Percentiles rank a stretch among this genome's conserved stretches.
Conservation (phyloP, 441 rosid genomes). For the Corymbia citriodora region DNA sequence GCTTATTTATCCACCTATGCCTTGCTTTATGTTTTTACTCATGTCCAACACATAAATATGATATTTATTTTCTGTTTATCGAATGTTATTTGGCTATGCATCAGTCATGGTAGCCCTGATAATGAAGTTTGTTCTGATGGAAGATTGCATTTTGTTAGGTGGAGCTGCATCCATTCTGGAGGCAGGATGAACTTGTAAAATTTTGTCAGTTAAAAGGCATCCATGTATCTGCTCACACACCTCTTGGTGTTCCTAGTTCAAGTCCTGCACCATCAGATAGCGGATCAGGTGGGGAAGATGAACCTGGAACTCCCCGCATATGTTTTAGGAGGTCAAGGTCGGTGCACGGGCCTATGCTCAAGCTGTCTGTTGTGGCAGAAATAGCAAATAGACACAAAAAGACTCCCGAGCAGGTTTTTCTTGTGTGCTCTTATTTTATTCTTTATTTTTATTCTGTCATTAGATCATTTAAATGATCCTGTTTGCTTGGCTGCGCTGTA, state of each 20-base stretch:
- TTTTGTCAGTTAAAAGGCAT: slow-evolving; percentile 49
- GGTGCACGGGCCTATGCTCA: slow-evolving; percentile 61
- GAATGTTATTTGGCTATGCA: background rate
- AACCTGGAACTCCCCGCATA: slow-evolving; percentile 59
- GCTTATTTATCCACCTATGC: background rate
- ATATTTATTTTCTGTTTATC: background rate
- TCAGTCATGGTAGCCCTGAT: background rate
- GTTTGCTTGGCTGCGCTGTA: background rate
- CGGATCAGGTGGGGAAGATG: slow-evolving; percentile 60
- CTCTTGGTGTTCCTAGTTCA: slow-evolving; percentile 51
- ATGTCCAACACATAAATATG: background rate
- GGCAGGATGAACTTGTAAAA: slow-evolving; percentile 60
- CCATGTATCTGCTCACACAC: slow-evolving; percentile 67
- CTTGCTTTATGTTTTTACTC: background rate
- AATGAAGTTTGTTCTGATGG: slow-evolving; percentile 6
- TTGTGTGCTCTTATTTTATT: background rate
- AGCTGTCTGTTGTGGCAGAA: slow-evolving; percentile 47
- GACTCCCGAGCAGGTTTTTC: slow-evolving; percentile 52
- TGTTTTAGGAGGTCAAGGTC: slow-evolving; percentile 59
- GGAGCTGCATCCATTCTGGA: slow-evolving; percentile 65
- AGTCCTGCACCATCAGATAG: slow-evolving; percentile 48
- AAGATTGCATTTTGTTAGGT: slow-evolving; percentile 24
- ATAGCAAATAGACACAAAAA: slow-evolving; percentile 42
- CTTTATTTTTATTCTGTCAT: background rate
- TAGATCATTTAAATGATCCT: background rate